Conservation (phyloP, 2,329 filamentous ascomycete species). For the Teratosphaeria epicoccoides region DNA sequence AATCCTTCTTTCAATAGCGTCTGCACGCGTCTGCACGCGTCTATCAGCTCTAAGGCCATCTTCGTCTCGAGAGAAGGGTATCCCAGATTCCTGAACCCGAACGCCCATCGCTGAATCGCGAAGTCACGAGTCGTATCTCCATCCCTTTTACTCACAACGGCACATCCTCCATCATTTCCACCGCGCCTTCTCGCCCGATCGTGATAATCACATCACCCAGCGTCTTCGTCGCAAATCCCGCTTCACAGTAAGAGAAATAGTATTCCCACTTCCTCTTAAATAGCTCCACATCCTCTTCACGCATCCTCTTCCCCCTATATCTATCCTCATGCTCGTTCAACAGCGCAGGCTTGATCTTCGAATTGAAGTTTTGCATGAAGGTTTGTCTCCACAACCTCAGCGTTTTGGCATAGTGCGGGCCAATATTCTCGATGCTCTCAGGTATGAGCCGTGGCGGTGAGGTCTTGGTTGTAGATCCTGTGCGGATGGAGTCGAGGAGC, state of each 20-base stretch:
- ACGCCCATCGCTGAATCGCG: neutral
- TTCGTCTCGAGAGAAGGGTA: neutral
- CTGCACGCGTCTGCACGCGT: neutral
- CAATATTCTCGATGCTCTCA: constrained; percentile 60
- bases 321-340: constrained; percentile 40
- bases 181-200: constrained; percentile 52
- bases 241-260: constrained; percentile 67
- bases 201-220: constrained; percentile 64
- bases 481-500: constrained; percentile 51
- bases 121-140: neutral
- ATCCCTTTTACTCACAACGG: constrained; percentile 38
- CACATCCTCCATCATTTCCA: constrained; percentile 60
- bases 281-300: constrained; percentile 51
- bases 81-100: neutral
- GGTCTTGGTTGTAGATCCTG: constrained; percentile 46
- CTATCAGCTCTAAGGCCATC: neutral
- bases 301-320: constrained; percentile 35
- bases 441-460: constrained; percentile 43
- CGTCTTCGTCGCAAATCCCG: constrained; percentile 61
- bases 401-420: constrained; percentile 61
- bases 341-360: constrained; percentile 50
- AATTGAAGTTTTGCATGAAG: constrained; percentile 54
- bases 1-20: neutral
- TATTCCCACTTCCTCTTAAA: constrained; percentile 68
- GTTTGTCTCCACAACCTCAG: constrained; percentile 57